These are phyloP conservation scores for Mycena venus DNA, from an alignment of 768 basidiomycete species.

Conservation along the genomic window DNA sequence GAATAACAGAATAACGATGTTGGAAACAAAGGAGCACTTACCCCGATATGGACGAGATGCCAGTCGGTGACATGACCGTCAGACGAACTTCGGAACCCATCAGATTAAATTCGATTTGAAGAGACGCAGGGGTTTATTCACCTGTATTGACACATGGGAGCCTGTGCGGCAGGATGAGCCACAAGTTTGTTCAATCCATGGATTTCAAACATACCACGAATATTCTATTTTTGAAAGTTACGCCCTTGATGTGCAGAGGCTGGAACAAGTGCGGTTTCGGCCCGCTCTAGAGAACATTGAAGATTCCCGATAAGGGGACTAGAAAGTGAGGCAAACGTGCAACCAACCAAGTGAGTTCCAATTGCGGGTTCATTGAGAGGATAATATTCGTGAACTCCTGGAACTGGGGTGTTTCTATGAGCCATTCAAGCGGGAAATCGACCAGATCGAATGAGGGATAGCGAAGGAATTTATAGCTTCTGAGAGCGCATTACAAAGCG, in stretches of 20 bases:
- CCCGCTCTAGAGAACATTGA: no score
- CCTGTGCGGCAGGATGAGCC: conserved; percentile 47
- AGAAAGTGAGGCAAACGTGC: no score
- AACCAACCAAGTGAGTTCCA: conserved; percentile 49
- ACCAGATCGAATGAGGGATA: no score
- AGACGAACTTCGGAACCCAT: conserved; percentile 2
- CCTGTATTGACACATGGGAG: conserved; percentile 90
- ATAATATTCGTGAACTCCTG: conserved; percentile 67
- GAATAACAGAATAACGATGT: no score
- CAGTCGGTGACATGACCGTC: conserved; percentile 84
- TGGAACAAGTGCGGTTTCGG: no score
- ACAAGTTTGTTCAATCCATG: no score
- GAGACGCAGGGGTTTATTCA: conserved; percentile 50
- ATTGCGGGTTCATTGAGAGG: conserved; percentile 72
- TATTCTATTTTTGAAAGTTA: conserved; percentile 87
- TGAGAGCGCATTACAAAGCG: no score
- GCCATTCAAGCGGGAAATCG: no score
- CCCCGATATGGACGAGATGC: conserved; percentile 86
- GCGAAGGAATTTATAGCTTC: no score
- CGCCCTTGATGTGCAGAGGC: no score
- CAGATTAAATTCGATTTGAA: neutral
- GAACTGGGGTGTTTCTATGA: conserved; percentile 61
- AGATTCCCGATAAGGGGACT: no score
- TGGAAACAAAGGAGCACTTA: conserved; percentile 40
- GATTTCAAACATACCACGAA: conserved; percentile 76